A percentile compares a stretch with the other conserved stretches of the same genome.
These are phyloP conservation scores for Trichophaea hybrida DNA, from an alignment of 2,329 filamentous ascomycete genomes.

Conservation along the genomic window DNA sequence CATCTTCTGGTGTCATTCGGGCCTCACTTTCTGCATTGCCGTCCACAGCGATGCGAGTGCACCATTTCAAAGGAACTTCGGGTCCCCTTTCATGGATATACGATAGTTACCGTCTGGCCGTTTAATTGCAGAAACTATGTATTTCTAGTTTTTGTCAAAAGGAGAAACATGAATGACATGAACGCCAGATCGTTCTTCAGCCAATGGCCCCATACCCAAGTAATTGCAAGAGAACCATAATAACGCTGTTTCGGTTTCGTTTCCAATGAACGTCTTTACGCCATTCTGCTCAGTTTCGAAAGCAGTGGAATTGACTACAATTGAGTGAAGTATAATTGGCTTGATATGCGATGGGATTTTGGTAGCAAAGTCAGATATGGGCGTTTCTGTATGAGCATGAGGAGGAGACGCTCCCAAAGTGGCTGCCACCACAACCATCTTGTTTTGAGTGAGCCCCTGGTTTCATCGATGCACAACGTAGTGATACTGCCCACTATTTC, in stretches of 20 bases:
- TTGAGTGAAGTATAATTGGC: slow-evolving; percentile 46
- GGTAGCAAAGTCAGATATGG: slow-evolving; percentile 37
- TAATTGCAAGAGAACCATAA: slow-evolving; percentile 53
- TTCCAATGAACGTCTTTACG: slow-evolving; percentile 50
- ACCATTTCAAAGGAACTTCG: slow-evolving; percentile 47
- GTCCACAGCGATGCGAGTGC: slow-evolving; percentile 29
- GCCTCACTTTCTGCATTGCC: slow-evolving; percentile 10
- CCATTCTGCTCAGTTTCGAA: slow-evolving; percentile 52
- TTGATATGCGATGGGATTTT: slow-evolving; percentile 42
- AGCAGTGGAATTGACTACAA: slow-evolving; percentile 53
- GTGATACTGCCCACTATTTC: slow-evolving; percentile 60
- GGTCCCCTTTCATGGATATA: slow-evolving; percentile 50
- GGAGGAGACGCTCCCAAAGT: slow-evolving; percentile 36
- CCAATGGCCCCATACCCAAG: slow-evolving; percentile 48
- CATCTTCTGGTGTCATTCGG: slow-evolving; percentile 16
- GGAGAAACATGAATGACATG: slow-evolving; percentile 45
- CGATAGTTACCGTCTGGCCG: slow-evolving; percentile 40
- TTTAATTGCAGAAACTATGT: slow-evolving; percentile 47
- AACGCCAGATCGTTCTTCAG: slow-evolving; percentile 47
- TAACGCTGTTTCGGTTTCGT: slow-evolving; percentile 63
- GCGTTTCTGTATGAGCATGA: slow-evolving; percentile 44
- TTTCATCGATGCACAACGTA: slow-evolving; percentile 69
- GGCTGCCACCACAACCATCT: slow-evolving; percentile 34
- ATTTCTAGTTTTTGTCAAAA: slow-evolving; percentile 53
- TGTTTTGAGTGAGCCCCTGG: slow-evolving; percentile 52